Base-by-base conservation (phyloP, 2,329 filamentous ascomycete species). In the Ophiostoma piceae region DNA sequence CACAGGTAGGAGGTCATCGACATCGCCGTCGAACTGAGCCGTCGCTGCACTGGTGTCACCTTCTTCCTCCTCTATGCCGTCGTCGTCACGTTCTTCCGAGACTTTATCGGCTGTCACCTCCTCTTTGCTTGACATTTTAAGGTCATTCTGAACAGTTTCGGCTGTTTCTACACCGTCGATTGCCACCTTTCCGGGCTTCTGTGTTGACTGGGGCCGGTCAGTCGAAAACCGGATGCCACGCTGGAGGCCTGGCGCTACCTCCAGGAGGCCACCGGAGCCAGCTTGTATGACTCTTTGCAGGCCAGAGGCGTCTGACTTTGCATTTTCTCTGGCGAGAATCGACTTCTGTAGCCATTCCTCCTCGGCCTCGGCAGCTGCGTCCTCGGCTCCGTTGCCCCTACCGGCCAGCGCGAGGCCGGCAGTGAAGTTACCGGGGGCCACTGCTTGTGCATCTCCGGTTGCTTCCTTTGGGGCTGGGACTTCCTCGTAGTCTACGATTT, bases 361-460 rank as follows among this genome's bases (percentile, higher is more conserved):
- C 75, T 94, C 89, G 67, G 93, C 91, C 77, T 97, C 94, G 68
- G 92, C 83, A 4, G 91, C 92, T 37, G 94, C 92, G 11, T 93
- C 89, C 2, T 92, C 91, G 78, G 39, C 39, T 29, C 39, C n/a
- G 7, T 29, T 39, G 22, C 11, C 39, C 22, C 62, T 39, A 16
- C 62, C 62, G 8, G 62, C 32, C 19, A 41, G 47, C 22, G 37
- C 8, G 6, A 91, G 82, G 41, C 6, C 41, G 3, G 65, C 22
- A 22, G 37, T 66, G 2, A 47, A 4, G 12, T 43, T 66, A 39
- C 65, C 47, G 9, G 41, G 57, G 97, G 83, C 5, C 93, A 97
- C 0, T 94, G 98, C 2, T 93, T 97, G 77, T 96, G 97, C 80
- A 97, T 99, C 66, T 93, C 94, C 19, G 92, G 97, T 19, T 91